A percentile compares a stretch with the other conserved stretches of the same genome.
Conservation (phyloP, 2,329 filamentous ascomycete species). For the Talaromyces sp. region DNA sequence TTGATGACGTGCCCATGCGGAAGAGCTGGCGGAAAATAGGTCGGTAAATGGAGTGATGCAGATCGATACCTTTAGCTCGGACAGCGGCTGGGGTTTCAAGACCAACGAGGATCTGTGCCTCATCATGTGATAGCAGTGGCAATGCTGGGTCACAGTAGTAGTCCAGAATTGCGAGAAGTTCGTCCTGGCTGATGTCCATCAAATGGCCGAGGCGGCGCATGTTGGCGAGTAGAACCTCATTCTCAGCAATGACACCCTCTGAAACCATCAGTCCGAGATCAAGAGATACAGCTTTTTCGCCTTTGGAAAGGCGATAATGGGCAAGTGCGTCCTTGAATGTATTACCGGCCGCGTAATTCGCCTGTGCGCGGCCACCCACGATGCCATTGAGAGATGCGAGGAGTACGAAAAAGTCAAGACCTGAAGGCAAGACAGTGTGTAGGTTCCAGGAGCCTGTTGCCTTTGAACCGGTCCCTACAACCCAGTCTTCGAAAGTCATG, state of each 20-base stretch:
- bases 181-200: not conserved
- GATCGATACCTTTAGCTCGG: not conserved
- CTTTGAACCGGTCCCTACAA: no score
- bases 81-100: not conserved
- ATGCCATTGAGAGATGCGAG: no score
- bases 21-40: not conserved
- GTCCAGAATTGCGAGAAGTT: not conserved
- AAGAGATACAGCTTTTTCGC: not conserved
- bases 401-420: no score
- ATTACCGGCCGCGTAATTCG: not conserved
- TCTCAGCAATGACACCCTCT: not conserved
- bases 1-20: not conserved
- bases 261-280: not conserved
- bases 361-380: no score
- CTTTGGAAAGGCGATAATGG: not conserved
- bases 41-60: not conserved
- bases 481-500: no score
- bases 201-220: not conserved
- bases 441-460: no score
- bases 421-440: no score
- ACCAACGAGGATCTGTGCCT: not conserved
- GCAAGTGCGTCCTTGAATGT: not conserved
- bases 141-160: not conserved
- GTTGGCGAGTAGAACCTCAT: not conserved
- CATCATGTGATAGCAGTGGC: not conserved